Evolutionary conservation across 1,284 basidiomycete species (phyloP).

Genomic region (Cutaneotrichosporon spelunceum): DNA sequence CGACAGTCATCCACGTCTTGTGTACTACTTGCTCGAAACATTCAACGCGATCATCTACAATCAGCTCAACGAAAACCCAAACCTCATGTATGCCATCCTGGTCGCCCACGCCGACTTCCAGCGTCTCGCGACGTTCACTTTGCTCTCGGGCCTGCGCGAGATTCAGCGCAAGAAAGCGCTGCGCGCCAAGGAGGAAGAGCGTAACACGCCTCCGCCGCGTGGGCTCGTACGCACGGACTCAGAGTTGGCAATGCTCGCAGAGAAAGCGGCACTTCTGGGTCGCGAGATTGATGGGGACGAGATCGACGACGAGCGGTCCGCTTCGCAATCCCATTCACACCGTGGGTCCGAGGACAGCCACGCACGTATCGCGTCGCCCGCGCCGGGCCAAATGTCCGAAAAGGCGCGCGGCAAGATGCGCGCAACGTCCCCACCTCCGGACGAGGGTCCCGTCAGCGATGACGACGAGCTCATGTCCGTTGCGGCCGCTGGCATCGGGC

Average conservation of each 20-base stretch:
- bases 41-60: constrained; percentile 79
- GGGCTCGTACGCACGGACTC: constrained; percentile 36
- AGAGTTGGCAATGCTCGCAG: constrained; percentile 45
- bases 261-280: constrained; percentile 46
- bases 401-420: constrained; percentile 86
- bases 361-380: not conserved
- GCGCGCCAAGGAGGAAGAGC: constrained; percentile 55
- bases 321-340: constrained; percentile 10
- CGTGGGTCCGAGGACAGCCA: constrained; percentile 1
- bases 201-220: constrained; percentile 2
- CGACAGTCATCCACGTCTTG: constrained; percentile 84
- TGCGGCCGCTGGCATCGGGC: constrained; percentile 65
- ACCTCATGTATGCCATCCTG: constrained; percentile 80
- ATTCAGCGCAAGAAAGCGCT: constrained; percentile 69
- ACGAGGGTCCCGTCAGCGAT: constrained; percentile 52
- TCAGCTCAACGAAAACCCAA: constrained; percentile 69
- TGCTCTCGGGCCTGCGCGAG: constrained; percentile 75
- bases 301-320: constrained; percentile 12
- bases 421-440: constrained; percentile 30
- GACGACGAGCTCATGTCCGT: constrained; percentile 61
- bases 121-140: constrained; percentile 80
- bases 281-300: constrained; percentile 33
- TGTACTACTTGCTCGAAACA: constrained; percentile 71
- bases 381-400: constrained; percentile 60
- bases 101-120: constrained; percentile 78